Base-by-base conservation (phyloP, 495 filamentous ascomycete species). In the Pseudoneurospora amorphoporcata region DNA sequence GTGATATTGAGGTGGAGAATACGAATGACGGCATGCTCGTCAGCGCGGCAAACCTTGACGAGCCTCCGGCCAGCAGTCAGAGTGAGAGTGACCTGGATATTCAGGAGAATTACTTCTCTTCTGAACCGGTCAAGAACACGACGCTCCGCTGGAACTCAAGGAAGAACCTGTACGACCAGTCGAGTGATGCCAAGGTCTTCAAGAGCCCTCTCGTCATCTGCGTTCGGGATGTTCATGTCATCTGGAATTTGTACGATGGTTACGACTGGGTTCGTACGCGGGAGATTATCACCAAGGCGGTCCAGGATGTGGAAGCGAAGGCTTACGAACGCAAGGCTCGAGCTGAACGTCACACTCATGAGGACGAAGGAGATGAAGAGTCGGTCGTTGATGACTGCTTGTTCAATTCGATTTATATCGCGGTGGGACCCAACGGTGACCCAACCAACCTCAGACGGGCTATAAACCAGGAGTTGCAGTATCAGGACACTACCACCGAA, bases 341-440 rank as follows among this genome's bases (percentile, higher is more conserved):
- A 71, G 76, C 78, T 17, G 80, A 83, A 8, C 79, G 82, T 16
- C 76, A 79, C 9, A 87, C 86, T 16, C 82, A 83, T n/a, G 85
- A 89, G 32, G 86, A 87, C 0, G 83, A 88, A 39, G 90, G 93
- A 9, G 94, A 97, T 32, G 89, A 93, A 47, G 92, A 94, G 76
- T 91, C 91, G 2, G 90, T 95, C 17, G 96, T 98, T 79, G 94
- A 91, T 1, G 95, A 98, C 79, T 96, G 94, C 77, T 86, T 99
- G 29, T 99, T 99, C 87, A 98, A 98, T 76, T 98, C 95, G 0
- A 97, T 99, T 68, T 99, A 98, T 82, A 97, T 99, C 71, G 94
- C 92, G 29, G 92, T 99, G 65, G 91, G 94, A 4, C 87, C 91
- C 19, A 96, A 94, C 74, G 88, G 90, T 68, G 94, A 98, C 77